Evolutionary conservation across 2,329 filamentous ascomycete genomes (phyloP).

Genomic region (Fusarium staphyleae): DNA sequence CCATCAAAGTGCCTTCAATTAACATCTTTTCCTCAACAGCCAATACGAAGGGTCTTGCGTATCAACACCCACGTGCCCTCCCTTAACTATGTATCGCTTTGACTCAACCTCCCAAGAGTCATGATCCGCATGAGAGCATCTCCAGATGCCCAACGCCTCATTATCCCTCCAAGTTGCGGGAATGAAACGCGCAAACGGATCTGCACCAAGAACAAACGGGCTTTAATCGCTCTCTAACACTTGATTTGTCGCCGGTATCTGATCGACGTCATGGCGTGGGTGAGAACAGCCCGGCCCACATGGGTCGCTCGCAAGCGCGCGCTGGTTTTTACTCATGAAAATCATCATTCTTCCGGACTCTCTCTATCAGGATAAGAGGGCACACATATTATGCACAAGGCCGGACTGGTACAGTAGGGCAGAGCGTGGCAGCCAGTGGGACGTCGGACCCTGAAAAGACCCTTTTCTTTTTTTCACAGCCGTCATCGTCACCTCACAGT

Average conservation of each 20-base stretch:
- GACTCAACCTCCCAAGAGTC: constrained; percentile 8
- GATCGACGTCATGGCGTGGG: constrained; percentile 37
- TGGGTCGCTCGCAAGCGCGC: constrained; percentile 17
- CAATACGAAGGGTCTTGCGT: constrained; percentile 8
- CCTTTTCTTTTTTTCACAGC: constrained; percentile 4
- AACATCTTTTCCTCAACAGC: neutral
- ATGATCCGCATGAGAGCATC: constrained; percentile 27
- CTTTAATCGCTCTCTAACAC: constrained; percentile 26
- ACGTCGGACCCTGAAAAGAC: constrained; percentile 23
- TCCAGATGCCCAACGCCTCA: constrained; percentile 10
- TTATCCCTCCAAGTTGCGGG: no score
- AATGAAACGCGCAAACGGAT: constrained; percentile 13
- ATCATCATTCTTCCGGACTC: constrained; percentile 13
- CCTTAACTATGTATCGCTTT: constrained; percentile 6
- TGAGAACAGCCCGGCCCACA: constrained; percentile 13
- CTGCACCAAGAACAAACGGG: constrained; percentile 20
- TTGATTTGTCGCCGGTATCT: constrained; percentile 22
- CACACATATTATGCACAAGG: constrained; percentile 12
- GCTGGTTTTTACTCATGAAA: constrained; percentile 10
- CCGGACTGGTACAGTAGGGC: constrained; percentile 3
- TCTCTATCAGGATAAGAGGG: constrained; percentile 11
- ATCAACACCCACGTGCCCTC: constrained; percentile 20
- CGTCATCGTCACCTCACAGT: constrained; percentile 26
- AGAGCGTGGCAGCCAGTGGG: constrained; percentile 10
- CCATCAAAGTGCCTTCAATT: neutral